Evolutionary conservation across 2,329 filamentous ascomycete species (phyloP).

Genomic region (Ophiostoma angusticollis): DNA sequence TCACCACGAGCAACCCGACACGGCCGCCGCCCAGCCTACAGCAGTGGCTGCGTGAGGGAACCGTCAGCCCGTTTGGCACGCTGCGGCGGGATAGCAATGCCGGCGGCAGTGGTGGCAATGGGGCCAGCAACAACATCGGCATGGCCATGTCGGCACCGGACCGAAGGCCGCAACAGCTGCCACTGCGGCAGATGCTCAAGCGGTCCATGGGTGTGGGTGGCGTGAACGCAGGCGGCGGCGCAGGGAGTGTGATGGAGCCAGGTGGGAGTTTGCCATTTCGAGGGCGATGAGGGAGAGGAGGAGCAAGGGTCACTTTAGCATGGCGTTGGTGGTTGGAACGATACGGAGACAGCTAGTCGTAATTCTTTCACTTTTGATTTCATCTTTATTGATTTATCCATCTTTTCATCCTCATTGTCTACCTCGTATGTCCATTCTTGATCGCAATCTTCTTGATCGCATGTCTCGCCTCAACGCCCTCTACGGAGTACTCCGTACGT

Average conservation of each 20-base stretch:
- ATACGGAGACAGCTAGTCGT: too few relatives aligned
- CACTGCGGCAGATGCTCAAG: conserved; percentile 6
- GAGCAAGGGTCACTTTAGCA: too few relatives aligned
- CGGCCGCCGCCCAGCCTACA: conserved; percentile 18
- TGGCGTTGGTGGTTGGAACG: background rate
- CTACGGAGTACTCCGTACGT: too few relatives aligned
- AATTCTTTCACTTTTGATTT: background rate
- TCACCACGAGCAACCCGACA: conserved; percentile 7
- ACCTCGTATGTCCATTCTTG: background rate
- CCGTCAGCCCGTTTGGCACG: conserved; percentile 24
- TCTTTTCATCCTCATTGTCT: background rate
- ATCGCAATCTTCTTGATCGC: background rate
- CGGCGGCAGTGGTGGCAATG: background rate
- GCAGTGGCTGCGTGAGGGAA: conserved; percentile 22
- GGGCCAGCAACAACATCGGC: background rate
- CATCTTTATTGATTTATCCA: background rate
- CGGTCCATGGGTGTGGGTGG: conserved; percentile 11
- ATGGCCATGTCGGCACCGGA: conserved; percentile 2
- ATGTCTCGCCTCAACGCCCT: too few relatives aligned
- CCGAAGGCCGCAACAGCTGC: conserved; percentile 7
- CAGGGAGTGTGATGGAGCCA: conserved; percentile 8
- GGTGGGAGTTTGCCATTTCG: conserved; percentile 8
- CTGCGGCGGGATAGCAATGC: conserved; percentile 13
- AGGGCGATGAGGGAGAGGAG: background rate
- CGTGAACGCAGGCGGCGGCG: conserved; percentile 11